These are phyloP conservation scores for Ophiostoma quercus DNA, from an alignment of 2,329 filamentous ascomycete species.

Conservation along the genomic window DNA sequence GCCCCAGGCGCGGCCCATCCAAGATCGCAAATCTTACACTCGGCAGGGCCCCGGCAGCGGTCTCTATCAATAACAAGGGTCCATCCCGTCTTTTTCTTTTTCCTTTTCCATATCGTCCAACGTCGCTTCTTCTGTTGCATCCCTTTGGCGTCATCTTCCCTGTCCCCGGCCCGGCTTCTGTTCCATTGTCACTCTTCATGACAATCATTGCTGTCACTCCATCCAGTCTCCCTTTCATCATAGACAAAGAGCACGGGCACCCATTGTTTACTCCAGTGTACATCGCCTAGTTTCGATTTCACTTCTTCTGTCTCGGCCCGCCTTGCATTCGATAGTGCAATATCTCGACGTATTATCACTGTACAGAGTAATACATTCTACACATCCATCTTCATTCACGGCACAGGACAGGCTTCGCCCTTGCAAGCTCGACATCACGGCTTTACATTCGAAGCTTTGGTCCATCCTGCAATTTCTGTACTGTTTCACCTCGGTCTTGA, in stretches of 20 bases:
- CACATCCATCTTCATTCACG: background rate
- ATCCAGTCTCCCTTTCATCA: background rate
- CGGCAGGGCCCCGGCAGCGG: background rate
- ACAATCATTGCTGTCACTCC: background rate
- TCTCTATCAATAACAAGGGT: background rate
- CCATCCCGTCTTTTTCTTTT: background rate
- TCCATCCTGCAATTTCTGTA: constrained; percentile 3
- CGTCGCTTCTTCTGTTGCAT: background rate
- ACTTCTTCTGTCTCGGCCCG: background rate
- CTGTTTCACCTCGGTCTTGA: background rate
- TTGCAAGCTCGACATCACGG: background rate
- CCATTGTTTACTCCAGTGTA: background rate
- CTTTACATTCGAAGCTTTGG: background rate
- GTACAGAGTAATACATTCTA: background rate
- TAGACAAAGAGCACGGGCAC: background rate
- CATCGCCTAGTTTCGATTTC: background rate
- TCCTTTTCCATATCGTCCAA: background rate
- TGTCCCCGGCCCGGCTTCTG: constrained; percentile 12
- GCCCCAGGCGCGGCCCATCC: background rate
- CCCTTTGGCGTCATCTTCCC: constrained; percentile 8
- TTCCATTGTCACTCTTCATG: background rate
- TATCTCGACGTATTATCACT: background rate
- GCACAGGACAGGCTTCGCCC: background rate
- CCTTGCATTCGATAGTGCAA: constrained; percentile 2
- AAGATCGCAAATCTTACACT: background rate